Base-by-base conservation (phyloP, 1,284 basidiomycete genomes). In the Ceratobasidium theobromae region DNA sequence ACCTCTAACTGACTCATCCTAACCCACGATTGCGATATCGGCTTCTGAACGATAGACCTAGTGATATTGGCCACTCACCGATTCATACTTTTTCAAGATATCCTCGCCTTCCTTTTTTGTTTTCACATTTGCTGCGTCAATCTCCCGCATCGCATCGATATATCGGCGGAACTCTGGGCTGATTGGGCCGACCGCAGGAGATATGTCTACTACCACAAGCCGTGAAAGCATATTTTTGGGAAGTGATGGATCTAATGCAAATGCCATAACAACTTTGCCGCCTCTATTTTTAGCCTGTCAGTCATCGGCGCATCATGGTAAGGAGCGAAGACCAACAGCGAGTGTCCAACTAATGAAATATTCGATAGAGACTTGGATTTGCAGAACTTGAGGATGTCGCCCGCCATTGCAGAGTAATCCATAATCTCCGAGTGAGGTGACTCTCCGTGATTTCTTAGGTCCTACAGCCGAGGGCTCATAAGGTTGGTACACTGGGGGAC, bases 261-360 rank as follows among this genome's bases (percentile, higher is more conserved):
- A 77, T 0, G 87, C 75, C 90, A 93, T 93, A 0, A 88, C 89
- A 0, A 86, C 89, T 76, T 95, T 95, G 12, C 93, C 93, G 66
- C 93, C 93, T 89, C 89, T 92, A 62, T 1, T 32, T 27, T 55
- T 8, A 32, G 21, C 12, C 21, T 2, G 48, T 40, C 6, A 55
- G 25, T 14, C 21, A 45, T 21, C 18, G 18, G 27, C 8, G 49
- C 14, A 40, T 27, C n/a, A n/a, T n/a, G n/a, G 38, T 38, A 23
- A 14, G 52, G 46, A 54, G n/a, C 1, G 23, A 43, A 6, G 18
- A 76, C 84, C 51, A 72, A 90, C 91, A 95, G 93, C 1, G 91
- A 94, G 73, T 94, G 93, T 0, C 92, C 93, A 5, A 93, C 78
- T 1, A 95, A 79, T 0, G 86, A 82, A 25, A 91, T 80, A n/a